Evolutionary conservation across 2,329 filamentous ascomycete genomes (phyloP).

Genomic region (Dendryphion nanum): DNA sequence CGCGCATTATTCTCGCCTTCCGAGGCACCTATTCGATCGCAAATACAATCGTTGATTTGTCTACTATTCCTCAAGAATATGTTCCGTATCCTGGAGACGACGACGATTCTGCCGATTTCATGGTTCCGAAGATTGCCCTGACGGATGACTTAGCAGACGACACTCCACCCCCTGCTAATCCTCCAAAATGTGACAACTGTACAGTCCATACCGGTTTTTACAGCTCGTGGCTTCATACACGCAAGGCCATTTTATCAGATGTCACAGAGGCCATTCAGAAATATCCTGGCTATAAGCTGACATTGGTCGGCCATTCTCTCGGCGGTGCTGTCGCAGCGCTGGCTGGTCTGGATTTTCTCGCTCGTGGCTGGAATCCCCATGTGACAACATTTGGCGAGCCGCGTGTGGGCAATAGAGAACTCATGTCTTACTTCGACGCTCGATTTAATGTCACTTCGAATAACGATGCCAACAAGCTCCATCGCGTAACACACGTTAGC

Average conservation of each 20-base stretch:
- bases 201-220: conserved; percentile 92
- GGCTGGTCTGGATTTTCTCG: conserved; percentile 76
- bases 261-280: conserved; percentile 59
- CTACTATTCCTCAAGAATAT: conserved; percentile 86
- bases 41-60: conserved; percentile 87
- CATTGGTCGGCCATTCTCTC: conserved; percentile 85
- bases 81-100: conserved; percentile 71
- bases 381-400: conserved; percentile 96
- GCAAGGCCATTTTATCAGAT: conserved; percentile 65
- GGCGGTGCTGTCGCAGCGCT: conserved; percentile 90
- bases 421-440: conserved; percentile 55
- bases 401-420: conserved; percentile 54
- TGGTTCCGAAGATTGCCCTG: conserved; percentile 14
- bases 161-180: conserved; percentile 26
- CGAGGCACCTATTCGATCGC: conserved; percentile 91
- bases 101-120: conserved; percentile 34
- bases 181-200: conserved; percentile 73
- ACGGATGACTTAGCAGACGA: conserved; percentile 10
- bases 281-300: conserved; percentile 70
- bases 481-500: conserved; percentile 78
- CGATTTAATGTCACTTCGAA: conserved; percentile 43
- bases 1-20: conserved; percentile 80
- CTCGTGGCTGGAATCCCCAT: conserved; percentile 70
- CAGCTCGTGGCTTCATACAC: conserved; percentile 75
- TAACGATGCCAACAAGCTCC: conserved; percentile 50